Evolutionary conservation across 1,284 basidiomycete genomes (phyloP).

Genomic region (Pholiota adiposa): DNA sequence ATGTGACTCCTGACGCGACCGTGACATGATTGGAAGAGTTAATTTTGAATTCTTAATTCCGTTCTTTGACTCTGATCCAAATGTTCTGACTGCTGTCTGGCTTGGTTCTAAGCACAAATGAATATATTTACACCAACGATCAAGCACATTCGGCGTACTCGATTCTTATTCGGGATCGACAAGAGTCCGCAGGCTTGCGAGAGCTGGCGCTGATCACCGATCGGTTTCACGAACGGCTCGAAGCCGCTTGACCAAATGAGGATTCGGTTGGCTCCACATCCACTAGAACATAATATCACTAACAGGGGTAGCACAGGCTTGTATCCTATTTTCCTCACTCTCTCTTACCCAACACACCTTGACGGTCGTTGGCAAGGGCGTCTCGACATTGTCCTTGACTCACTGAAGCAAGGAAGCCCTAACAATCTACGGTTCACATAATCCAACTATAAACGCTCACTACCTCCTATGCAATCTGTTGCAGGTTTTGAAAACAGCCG

Average conservation of each 20-base stretch:
- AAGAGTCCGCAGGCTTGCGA: not conserved
- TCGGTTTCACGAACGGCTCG: not conserved
- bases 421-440: not conserved
- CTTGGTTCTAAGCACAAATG: too few relatives aligned
- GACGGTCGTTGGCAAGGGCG: conserved; percentile 10
- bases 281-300: not conserved
- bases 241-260: conserved; percentile 10
- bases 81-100: not conserved
- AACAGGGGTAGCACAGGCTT: not conserved
- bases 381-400: not conserved
- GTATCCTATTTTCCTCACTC: not conserved
- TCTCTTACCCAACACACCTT: conserved; percentile 2
- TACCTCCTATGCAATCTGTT: not conserved
- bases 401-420: too few relatives aligned
- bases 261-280: not conserved
- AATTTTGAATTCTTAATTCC: too few relatives aligned
- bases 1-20: conserved; percentile 4
- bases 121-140: too few relatives aligned
- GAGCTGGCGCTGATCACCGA: not conserved
- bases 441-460: conserved; percentile 1
- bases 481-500: not conserved
- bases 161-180: not conserved
- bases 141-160: too few relatives aligned
- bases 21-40: too few relatives aligned
- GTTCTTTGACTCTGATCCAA: too few relatives aligned